Percentiles rank a stretch among this genome's conserved stretches.
Evolutionary conservation across 78 protist species (phyloP).

Genomic region (Dictyostelium intermedium): DNA sequence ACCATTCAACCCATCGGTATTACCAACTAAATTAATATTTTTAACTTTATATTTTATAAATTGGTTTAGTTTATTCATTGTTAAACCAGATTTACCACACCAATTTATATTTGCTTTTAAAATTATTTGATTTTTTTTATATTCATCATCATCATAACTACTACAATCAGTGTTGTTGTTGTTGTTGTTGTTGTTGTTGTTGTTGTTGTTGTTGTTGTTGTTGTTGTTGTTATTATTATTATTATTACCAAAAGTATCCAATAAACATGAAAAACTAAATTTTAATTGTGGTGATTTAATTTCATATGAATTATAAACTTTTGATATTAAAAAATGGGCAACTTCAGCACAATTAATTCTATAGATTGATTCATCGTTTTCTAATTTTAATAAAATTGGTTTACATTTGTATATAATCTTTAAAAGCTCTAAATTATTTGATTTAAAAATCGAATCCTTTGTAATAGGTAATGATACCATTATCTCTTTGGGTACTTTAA

Average conservation of each 20-base stretch:
- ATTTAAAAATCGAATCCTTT: neutral
- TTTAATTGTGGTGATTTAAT: neutral
- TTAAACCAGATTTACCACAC: neutral
- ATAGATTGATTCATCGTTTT: neutral
- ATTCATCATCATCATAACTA: too few species aligned
- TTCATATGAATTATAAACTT: neutral
- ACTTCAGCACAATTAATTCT: neutral
- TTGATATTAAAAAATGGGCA: neutral
- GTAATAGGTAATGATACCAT: neutral
- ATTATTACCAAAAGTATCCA: neutral
- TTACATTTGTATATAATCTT: neutral
- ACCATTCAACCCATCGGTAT: neutral
- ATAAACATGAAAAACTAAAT: neutral
- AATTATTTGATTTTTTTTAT: too few species aligned
- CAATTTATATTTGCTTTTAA: neutral
- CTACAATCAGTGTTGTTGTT: too few species aligned
- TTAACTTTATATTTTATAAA: too few species aligned
- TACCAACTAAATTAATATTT: neutral
- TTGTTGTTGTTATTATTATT: too few species aligned
- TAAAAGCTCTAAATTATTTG: neutral
- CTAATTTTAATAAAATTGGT: neutral
- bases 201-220: too few species aligned
- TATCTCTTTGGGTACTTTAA: neutral
- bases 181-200: too few species aligned
- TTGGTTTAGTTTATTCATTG: neutral